Evolutionary conservation across 768 basidiomycete species (phyloP), one percentile per base, ranked within the genome.

Genomic region (Boletus sp.): DNA sequence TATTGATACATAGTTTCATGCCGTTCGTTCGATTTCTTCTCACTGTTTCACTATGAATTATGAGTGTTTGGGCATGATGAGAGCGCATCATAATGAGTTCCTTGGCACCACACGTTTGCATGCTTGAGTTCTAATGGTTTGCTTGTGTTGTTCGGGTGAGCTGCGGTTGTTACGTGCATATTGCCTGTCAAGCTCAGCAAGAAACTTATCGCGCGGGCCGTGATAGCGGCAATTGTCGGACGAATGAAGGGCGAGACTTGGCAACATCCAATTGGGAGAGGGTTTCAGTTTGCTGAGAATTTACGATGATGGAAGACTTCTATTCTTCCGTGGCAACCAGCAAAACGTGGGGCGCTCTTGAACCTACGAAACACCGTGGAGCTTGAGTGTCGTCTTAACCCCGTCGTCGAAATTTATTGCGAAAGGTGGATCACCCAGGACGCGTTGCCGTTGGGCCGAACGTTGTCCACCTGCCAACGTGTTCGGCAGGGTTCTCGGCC

Each of bases 1-100:
- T 72, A 70, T 66, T 62, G 63, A 62, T 60, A 64, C 69, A 55
- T 57, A 49, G 69, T 59, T 67, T 61, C 66, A 62, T 69, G 65
- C 53, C 52, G 51, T 51, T 58, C 59, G 23, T 57, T 60, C 53
- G 47, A 56, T 51, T 56, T 55, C 40, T 58, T 62, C 54, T 55
- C 59, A 38, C 33, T 70, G 61, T 62, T 58, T 62, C 57, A 69
- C 50, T 65, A 61, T 62, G 58, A 63, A 55, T 60, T 60, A 62
- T 64, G 46, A 59, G 51, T 44, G 51, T 44, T 65, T 56, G 30
- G 60, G 54, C 47, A 43, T 54, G 41, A 54, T 47, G 41, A 21
- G 19, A 40, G 21, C 39, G 38, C 19, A 38, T 45, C n/a, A n/a
- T n/a, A n/a, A 42, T 42, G 41, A 46, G 37, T 46, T n/a, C 10